phyloP scores from a whole-genome alignment of 2,329 filamentous ascomycete species.

The Neodidymelliopsis sp. region DNA sequence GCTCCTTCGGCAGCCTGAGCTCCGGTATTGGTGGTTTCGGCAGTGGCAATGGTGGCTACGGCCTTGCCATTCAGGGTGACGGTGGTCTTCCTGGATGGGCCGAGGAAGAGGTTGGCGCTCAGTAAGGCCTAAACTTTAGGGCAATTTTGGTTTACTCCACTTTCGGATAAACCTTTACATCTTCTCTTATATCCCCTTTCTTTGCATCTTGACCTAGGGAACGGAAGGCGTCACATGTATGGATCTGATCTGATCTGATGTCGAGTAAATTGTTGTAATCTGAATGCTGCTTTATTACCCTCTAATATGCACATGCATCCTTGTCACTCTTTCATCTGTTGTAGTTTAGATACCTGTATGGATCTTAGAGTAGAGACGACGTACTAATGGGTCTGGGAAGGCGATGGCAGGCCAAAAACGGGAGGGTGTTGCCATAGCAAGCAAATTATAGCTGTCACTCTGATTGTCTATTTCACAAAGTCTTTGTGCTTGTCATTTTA shows the following conservation, averaged over 20 bases:
- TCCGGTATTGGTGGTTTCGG: conserved; percentile 66
- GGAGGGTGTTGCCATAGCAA: background rate
- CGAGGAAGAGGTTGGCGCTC: conserved; percentile 68
- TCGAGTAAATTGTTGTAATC: conserved; percentile 34
- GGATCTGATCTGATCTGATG: conserved; percentile 22
- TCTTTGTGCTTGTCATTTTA: background rate
- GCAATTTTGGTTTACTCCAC: conserved; percentile 1
- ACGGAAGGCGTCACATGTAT: conserved; percentile 18
- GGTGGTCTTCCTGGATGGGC: conserved; percentile 67
- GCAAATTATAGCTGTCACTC: conserved; percentile 8
- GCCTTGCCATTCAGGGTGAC: conserved; percentile 66
- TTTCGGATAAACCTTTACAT: conserved; percentile 11
- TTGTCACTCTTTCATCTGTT: conserved; percentile 26
- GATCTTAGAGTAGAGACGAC: conserved; percentile 15
- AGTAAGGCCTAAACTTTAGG: conserved; percentile 42
- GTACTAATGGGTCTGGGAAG: conserved; percentile 10
- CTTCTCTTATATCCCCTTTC: conserved; percentile 24
- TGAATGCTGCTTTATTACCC: conserved; percentile 21
- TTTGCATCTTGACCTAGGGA: conserved; percentile 24
- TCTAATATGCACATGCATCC: conserved; percentile 29
- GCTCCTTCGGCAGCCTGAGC: conserved; percentile 66
- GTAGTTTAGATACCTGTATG: conserved; percentile 38
- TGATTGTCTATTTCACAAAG: background rate
- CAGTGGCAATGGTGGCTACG: conserved; percentile 61
- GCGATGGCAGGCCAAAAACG: background rate